These are phyloP conservation scores for Fraxinus americana DNA, from an alignment of 257 asterid genomes.

Conservation along the genomic window DNA sequence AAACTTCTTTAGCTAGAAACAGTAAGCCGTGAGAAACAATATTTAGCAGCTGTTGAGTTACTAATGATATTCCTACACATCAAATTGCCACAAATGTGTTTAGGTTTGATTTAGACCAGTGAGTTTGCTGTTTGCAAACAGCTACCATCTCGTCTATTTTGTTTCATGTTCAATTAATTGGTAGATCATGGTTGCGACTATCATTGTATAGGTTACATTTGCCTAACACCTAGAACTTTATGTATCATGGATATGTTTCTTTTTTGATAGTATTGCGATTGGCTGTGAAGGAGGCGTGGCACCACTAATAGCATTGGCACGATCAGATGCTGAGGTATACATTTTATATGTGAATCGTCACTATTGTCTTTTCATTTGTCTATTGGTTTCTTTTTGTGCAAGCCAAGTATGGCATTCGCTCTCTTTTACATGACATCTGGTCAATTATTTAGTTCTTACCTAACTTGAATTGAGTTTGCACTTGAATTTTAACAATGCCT, in stretches of 20 bases:
- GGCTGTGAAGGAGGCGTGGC: conserved; percentile 60
- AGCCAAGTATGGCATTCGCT: not conserved
- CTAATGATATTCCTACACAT: not conserved
- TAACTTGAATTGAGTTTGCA: conserved; percentile 3
- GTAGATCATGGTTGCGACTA: not conserved
- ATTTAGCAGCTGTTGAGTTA: not conserved
- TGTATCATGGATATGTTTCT: conserved; percentile 22
- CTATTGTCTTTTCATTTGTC: not conserved
- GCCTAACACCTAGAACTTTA: conserved; percentile 10
- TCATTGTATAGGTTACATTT: conserved; percentile 8
- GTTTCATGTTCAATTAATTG: not conserved
- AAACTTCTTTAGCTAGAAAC: not conserved
- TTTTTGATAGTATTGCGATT: conserved; percentile 45
- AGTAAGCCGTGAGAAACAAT: not conserved
- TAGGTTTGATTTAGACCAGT: not conserved
- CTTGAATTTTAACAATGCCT: not conserved
- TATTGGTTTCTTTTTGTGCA: conserved; percentile 14
- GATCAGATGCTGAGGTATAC: conserved; percentile 50
- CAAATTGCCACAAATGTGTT: not conserved
- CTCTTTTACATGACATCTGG: not conserved
- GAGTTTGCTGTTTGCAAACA: not conserved
- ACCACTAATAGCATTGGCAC: conserved; percentile 57
- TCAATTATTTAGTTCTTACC: conserved; percentile 11
- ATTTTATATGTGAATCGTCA: not conserved
- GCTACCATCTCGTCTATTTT: conserved; percentile 2